Evolutionary conservation across 371 early-diverging fungal genomes (phyloP).

Genomic region (Mucor sp.): DNA sequence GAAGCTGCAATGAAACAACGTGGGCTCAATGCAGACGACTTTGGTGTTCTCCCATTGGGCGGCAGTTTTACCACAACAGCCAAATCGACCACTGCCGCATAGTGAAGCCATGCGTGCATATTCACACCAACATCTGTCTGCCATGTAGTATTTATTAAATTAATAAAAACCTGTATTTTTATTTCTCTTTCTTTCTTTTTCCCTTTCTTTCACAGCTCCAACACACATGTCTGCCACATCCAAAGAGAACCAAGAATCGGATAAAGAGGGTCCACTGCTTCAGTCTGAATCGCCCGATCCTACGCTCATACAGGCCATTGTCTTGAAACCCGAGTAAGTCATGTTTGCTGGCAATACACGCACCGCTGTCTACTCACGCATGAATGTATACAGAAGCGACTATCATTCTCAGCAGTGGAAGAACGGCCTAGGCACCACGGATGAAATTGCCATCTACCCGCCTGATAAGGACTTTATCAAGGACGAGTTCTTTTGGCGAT

Average conservation of each 20-base stretch:
- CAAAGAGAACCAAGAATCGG: neutral
- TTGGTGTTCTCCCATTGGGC: slow-evolving; percentile 60
- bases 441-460: slow-evolving; percentile 60
- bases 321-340: slow-evolving; percentile 21
- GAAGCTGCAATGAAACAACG: slow-evolving; percentile 46
- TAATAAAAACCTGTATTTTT: neutral
- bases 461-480: slow-evolving; percentile 36
- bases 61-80: slow-evolving; percentile 41
- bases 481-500: slow-evolving; percentile 61
- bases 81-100: neutral
- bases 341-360: neutral
- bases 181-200: neutral
- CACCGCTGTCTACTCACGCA: neutral
- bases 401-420: slow-evolving; percentile 52
- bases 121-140: neutral
- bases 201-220: neutral
- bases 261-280: slow-evolving; percentile 8
- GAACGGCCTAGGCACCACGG: slow-evolving; percentile 62
- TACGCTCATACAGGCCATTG: slow-evolving; percentile 18
- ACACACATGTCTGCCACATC: neutral
- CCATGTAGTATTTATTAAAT: neutral
- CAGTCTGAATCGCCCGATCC: slow-evolving; percentile 42
- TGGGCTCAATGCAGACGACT: slow-evolving; percentile 54
- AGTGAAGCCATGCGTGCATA: neutral
- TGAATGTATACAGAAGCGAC: slow-evolving; percentile 13